These are phyloP conservation scores for Populus alba DNA, from an alignment of 345 rosid species.

Conservation along the genomic window DNA sequence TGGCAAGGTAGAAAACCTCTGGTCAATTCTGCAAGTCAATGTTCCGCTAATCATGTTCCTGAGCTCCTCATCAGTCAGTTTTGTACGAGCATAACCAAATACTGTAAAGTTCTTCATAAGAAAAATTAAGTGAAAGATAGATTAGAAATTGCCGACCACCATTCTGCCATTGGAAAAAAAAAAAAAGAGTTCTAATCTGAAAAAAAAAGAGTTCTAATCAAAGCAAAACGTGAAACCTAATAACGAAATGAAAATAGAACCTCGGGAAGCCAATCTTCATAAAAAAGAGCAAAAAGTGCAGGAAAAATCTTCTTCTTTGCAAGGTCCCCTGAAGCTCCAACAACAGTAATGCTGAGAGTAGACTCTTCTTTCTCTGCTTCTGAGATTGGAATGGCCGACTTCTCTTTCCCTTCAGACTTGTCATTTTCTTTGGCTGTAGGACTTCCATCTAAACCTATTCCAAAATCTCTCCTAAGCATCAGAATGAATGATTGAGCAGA, in stretches of 20 bases:
- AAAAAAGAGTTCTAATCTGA: neutral
- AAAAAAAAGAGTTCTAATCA: neutral
- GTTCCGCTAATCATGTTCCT: slow-evolving; percentile 68
- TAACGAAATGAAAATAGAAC: slow-evolving; percentile 21
- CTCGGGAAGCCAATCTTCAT: slow-evolving; percentile 78
- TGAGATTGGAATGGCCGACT: slow-evolving; percentile 11
- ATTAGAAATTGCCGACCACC: slow-evolving; percentile 8
- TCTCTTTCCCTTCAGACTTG: slow-evolving; percentile 21
- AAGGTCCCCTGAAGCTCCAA: slow-evolving; percentile 95
- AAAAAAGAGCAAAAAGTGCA: slow-evolving; percentile 83
- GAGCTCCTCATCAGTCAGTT: slow-evolving; percentile 72
- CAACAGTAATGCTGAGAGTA: slow-evolving; percentile 74
- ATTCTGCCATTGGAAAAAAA: neutral
- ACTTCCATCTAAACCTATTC: slow-evolving; percentile 41
- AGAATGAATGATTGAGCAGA: slow-evolving; percentile 1
- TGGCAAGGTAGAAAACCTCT: slow-evolving; percentile 41
- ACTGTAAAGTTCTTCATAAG: slow-evolving; percentile 52
- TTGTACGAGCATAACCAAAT: slow-evolving; percentile 79
- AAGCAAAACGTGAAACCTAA: neutral
- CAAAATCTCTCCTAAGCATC: slow-evolving; percentile 11
- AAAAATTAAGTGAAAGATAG: slow-evolving; percentile 2
- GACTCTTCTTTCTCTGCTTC: slow-evolving; percentile 38
- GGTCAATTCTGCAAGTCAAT: slow-evolving; percentile 82
- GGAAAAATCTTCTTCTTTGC: slow-evolving; percentile 94
- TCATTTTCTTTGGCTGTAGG: slow-evolving; percentile 32